Evolutionary conservation across 345 rosid genomes (phyloP).

Genomic region (Rhodamnia argentea): DNA sequence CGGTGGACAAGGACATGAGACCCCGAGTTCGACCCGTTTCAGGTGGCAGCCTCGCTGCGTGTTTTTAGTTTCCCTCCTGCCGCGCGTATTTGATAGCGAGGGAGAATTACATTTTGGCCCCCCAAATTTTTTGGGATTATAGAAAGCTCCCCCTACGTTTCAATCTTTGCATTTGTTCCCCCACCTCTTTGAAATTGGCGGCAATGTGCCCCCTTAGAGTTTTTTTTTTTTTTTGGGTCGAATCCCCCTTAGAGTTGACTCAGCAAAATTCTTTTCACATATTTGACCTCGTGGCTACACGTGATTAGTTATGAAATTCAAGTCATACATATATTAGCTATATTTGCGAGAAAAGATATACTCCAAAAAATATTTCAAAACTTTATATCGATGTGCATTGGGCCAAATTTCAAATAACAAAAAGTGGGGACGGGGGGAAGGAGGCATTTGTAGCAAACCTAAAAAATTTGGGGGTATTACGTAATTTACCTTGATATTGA

Average conservation of each 20-base stretch:
- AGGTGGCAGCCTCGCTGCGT: background rate
- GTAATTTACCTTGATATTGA: no score
- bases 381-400: background rate
- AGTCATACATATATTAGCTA: background rate
- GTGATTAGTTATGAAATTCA: background rate
- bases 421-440: no score
- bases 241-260: background rate
- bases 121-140: background rate
- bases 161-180: background rate
- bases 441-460: no score
- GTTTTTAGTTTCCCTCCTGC: background rate
- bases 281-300: background rate
- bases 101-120: background rate
- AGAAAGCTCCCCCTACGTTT: background rate
- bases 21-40: background rate
- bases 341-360: background rate
- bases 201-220: background rate
- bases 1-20: slow-evolving; percentile 2
- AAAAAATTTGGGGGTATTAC: background rate
- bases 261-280: background rate
- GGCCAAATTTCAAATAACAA: background rate
- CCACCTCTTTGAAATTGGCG: background rate
- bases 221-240: no score
- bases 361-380: background rate
- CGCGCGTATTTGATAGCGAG: background rate